Evolutionary conservation across 2,329 filamentous ascomycete species (phyloP), one percentile per base, ranked within the genome.

Genomic region (Capronia epimyces): DNA sequence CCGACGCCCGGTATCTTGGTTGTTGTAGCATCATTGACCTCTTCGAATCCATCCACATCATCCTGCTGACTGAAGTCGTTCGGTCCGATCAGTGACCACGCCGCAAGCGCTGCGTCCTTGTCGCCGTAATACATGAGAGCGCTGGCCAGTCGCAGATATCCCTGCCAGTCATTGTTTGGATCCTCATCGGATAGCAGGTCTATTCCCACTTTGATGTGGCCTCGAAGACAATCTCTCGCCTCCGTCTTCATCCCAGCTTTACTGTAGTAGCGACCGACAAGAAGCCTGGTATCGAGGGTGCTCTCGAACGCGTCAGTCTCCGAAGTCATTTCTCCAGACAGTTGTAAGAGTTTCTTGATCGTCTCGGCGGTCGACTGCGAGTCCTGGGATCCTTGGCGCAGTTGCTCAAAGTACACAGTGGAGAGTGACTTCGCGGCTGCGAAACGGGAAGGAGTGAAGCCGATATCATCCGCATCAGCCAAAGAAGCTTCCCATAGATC

Each of bases 111-210:
- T 48, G 64, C 59, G n/a, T 45, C 46, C 29, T 65, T 60, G 20
- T 65, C 64, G 4, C 56, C 55, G 13, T 62, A 43, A 21, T 59
- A 55, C 20, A 61, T 49, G 16, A 64, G 56, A 2, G 58, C 52
- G 12, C 56, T 53, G 3, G 61, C 51, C 1, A 66, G 46, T 24
- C 45, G 48, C 54, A 42, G 53, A 45, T 58, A 66, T 3, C 60
- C 63, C 9, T 61, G 47, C 31, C 49, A 60, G 41, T 66, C 64
- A 43, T 65, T 67, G 13, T 53, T 53, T 9, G 50, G 42, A 32
- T 67, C 64, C 4, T 62, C 52, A 36, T 66, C 64, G 2, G 55
- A 61, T 2, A 66, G 50, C 22, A 65, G 53, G 44, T 66, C 64
- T 13, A 65, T 39, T 1, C 61, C 61, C 1, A 62, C 34, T 41